These are phyloP conservation scores for Fusarium nematophilum DNA, from an alignment of 2,329 filamentous ascomycete genomes.

Conservation along the genomic window DNA sequence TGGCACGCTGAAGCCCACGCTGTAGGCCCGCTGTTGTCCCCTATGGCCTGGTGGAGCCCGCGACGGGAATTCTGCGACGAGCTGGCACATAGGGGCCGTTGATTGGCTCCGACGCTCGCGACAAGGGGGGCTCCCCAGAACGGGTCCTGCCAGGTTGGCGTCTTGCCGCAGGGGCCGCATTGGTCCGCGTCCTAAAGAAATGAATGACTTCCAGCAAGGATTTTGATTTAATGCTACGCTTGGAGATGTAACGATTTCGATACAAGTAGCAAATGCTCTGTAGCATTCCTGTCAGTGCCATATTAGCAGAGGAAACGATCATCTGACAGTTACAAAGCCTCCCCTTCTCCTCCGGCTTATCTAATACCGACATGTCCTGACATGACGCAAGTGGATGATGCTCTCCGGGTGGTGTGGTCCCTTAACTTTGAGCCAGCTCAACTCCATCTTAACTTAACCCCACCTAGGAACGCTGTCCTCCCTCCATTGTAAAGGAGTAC, in stretches of 20 bases:
- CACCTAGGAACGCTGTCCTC: too few relatives aligned
- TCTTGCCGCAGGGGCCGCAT: slow-evolving; percentile 33
- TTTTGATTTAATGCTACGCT: slow-evolving; percentile 14
- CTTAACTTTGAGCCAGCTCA: slow-evolving; percentile 7
- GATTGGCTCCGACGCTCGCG: slow-evolving; percentile 22
- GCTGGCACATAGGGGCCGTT: not conserved
- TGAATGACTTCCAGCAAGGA: slow-evolving; percentile 23
- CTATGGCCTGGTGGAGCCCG: slow-evolving; percentile 23
- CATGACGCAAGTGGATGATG: not conserved
- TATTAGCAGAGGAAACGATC: too few relatives aligned
- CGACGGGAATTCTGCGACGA: slow-evolving; percentile 14
- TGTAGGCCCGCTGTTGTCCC: slow-evolving; percentile 9
- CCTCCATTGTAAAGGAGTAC: too few relatives aligned
- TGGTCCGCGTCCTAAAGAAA: slow-evolving; percentile 25
- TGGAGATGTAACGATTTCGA: slow-evolving; percentile 12
- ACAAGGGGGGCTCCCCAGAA: slow-evolving; percentile 27
- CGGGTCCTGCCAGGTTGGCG: slow-evolving; percentile 35
- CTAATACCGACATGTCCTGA: too few relatives aligned
- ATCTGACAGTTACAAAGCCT: too few relatives aligned
- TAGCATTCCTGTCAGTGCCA: too few relatives aligned
- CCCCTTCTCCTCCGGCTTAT: too few relatives aligned
- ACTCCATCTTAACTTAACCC: not conserved
- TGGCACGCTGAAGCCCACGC: slow-evolving; percentile 15
- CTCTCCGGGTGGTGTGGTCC: not conserved
- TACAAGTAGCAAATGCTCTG: too few relatives aligned